These are phyloP conservation scores for Neurospora terricola DNA, from an alignment of 495 filamentous ascomycete genomes.

Conservation along the genomic window DNA sequence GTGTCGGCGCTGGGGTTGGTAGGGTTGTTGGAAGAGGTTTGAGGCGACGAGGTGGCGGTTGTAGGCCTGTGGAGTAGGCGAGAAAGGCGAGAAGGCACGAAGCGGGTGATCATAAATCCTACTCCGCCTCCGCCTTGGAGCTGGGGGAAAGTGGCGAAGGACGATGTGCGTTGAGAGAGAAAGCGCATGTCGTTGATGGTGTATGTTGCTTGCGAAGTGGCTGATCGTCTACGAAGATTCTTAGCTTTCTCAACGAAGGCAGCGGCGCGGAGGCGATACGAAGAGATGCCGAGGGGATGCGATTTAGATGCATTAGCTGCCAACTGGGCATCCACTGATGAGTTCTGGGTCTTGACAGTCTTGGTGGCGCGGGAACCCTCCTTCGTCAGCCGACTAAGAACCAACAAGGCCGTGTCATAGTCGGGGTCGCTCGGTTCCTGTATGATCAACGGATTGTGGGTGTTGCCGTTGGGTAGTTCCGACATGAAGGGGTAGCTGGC, in stretches of 20 bases:
- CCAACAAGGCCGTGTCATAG: slow-evolving; percentile 1
- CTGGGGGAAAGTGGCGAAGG: slow-evolving; percentile 4
- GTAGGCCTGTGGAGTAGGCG: neutral
- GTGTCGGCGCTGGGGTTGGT: neutral
- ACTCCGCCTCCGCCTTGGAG: neutral
- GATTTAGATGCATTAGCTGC: neutral
- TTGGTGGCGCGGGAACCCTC: neutral
- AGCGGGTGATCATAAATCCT: neutral
- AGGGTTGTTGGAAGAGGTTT: neutral
- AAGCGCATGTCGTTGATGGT: slow-evolving; percentile 9
- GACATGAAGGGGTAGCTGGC: slow-evolving; percentile 14
- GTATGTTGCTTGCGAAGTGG: neutral
- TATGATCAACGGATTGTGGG: neutral
- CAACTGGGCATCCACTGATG: neutral
- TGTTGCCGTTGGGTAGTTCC: neutral
- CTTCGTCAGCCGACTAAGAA: neutral
- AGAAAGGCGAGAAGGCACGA: neutral
- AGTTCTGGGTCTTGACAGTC: neutral
- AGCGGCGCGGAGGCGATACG: neutral
- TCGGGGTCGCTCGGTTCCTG: slow-evolving; percentile 1
- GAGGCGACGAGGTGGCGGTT: neutral
- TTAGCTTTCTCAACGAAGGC: neutral
- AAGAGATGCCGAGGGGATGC: neutral
- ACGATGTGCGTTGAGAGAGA: neutral
- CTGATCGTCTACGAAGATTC: neutral